A percentile compares a stretch with the other conserved stretches of the same genome.
Evolutionary conservation across 768 basidiomycete genomes (phyloP).

Genomic region (Suillus subalutaceus): DNA sequence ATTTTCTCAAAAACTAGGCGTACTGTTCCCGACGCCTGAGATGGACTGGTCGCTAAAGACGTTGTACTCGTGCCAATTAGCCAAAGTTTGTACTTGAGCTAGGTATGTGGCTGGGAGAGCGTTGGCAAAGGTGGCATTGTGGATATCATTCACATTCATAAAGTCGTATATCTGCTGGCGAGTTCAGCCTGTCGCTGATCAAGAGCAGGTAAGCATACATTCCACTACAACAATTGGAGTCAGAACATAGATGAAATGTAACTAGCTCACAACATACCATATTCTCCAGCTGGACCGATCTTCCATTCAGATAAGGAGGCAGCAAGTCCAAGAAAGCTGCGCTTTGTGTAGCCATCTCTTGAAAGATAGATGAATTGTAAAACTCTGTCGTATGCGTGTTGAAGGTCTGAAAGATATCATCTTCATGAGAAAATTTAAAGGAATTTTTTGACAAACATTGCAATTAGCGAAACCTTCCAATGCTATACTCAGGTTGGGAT

Average conservation of each 20-base stretch:
- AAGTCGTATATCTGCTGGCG: slow-evolving; percentile 62
- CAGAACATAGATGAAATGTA: slow-evolving; percentile 10
- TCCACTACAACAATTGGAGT: slow-evolving; percentile 39
- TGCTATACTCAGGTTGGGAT: slow-evolving; percentile 61
- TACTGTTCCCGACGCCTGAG: slow-evolving; percentile 69
- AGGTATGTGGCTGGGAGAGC: slow-evolving; percentile 52
- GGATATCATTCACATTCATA: slow-evolving; percentile 72
- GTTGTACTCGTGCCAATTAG: slow-evolving; percentile 74
- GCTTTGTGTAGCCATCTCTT: slow-evolving; percentile 45
- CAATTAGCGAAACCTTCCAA: slow-evolving; percentile 71
- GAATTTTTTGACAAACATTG: slow-evolving; percentile 38
- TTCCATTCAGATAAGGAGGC: slow-evolving; percentile 54
- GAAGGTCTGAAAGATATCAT: slow-evolving; percentile 44
- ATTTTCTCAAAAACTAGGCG: slow-evolving; percentile 12
- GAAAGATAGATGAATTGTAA: slow-evolving; percentile 57
- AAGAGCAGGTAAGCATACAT: slow-evolving; percentile 34
- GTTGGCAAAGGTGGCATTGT: slow-evolving; percentile 57
- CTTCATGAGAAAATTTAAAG: not conserved
- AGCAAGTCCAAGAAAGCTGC: slow-evolving; percentile 52
- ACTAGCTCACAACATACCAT: slow-evolving; percentile 45
- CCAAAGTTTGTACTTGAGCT: slow-evolving; percentile 58
- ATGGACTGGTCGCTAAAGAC: slow-evolving; percentile 59
- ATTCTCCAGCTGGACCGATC: slow-evolving; percentile 54
- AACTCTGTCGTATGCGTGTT: slow-evolving; percentile 48
- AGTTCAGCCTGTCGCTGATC: not conserved